Conservation (phyloP, 2,329 filamentous ascomycete species). For the Botrytis tulipae region DNA sequence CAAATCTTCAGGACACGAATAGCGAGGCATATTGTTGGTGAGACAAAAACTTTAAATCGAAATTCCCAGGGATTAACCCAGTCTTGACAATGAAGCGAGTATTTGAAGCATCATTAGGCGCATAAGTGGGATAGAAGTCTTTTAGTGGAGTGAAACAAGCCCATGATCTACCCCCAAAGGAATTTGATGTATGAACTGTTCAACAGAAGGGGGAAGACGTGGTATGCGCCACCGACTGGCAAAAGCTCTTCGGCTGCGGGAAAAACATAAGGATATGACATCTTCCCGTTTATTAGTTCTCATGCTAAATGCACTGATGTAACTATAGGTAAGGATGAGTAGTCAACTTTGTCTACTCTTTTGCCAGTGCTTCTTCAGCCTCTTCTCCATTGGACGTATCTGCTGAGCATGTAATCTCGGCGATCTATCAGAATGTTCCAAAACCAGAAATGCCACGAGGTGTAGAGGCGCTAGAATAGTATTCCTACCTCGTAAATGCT, state of each 20-base stretch:
- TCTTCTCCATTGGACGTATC: background rate
- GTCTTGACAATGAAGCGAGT: background rate
- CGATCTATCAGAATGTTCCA: background rate
- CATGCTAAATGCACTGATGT: constrained; percentile 14
- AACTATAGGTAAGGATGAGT: constrained; percentile 9
- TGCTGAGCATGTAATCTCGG: constrained; percentile 3
- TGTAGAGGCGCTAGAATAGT: background rate
- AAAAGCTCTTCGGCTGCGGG: constrained; percentile 19
- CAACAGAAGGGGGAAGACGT: constrained; percentile 3
- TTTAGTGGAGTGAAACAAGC: constrained; percentile 17
- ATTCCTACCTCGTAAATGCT: background rate
- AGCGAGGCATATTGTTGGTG: constrained; percentile 4
- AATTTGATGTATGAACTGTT: constrained; percentile 16
- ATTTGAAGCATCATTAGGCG: constrained; percentile 3
- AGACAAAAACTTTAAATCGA: constrained; percentile 15
- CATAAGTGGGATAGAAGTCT: constrained; percentile 20
- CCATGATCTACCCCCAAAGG: constrained; percentile 6
- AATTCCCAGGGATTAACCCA: constrained; percentile 10
- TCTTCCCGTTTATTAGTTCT: constrained; percentile 17
- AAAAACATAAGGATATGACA: background rate
- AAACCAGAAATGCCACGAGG: constrained; percentile 6
- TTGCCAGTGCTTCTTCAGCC: background rate
- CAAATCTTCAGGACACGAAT: constrained; percentile 12
- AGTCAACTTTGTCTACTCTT: constrained; percentile 18
- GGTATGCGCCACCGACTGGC: constrained; percentile 17